These are phyloP conservation scores for Nitzschia inconspicua DNA, from an alignment of 108 stramenopile species.

Conservation along the genomic window DNA sequence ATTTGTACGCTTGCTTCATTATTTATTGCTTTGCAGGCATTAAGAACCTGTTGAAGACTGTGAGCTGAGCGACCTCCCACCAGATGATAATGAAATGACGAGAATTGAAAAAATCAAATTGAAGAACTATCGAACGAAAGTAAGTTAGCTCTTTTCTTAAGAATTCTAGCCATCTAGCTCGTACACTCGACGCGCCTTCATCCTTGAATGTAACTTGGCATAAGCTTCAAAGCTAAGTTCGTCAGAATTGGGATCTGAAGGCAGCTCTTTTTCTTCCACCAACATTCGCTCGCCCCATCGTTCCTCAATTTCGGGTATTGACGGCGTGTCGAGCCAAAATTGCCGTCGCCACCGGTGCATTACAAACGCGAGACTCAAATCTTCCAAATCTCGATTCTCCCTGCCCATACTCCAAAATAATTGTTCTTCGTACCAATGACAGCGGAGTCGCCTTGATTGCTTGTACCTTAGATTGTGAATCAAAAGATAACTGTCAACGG, in stretches of 20 bases:
- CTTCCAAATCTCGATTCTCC: slow-evolving; percentile 36
- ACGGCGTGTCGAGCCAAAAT: slow-evolving; percentile 29
- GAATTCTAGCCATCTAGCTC: no score
- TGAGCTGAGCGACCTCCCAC: no score
- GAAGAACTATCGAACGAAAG: no score
- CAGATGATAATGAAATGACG: no score
- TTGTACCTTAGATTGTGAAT: slow-evolving; percentile 48
- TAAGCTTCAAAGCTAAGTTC: not conserved
- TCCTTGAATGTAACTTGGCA: no score
- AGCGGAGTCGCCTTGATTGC: slow-evolving; percentile 47
- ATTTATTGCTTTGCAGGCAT: no score
- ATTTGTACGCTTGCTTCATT: no score
- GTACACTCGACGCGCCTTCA: no score
- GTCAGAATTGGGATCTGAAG: not conserved
- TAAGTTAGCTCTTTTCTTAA: no score
- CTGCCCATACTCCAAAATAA: slow-evolving; percentile 50
- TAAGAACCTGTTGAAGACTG: no score
- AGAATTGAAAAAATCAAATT: no score
- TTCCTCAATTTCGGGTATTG: not conserved
- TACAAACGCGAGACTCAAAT: slow-evolving; percentile 57
- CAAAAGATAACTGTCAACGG: slow-evolving; percentile 41
- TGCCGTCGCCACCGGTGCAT: slow-evolving; percentile 38
- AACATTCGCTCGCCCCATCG: slow-evolving; percentile 27
- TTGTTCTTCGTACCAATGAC: slow-evolving; percentile 81
- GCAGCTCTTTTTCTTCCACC: not conserved